These are phyloP conservation scores for Trypanosomatidae sp. DNA, from an alignment of 208 protist species.

Conservation along the genomic window DNA sequence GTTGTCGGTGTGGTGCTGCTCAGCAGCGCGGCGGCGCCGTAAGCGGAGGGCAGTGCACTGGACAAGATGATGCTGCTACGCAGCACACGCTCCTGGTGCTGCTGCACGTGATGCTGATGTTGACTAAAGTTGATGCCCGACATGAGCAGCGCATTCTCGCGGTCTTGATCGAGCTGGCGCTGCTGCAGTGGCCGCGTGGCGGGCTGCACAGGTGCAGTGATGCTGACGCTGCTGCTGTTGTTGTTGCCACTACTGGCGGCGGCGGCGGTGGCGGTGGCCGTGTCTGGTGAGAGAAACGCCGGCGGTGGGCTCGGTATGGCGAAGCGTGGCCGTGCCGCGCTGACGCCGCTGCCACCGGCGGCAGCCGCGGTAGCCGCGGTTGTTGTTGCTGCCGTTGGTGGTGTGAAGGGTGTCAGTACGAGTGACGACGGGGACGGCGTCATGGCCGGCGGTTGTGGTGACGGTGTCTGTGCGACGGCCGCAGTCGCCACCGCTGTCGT, in stretches of 20 bases:
- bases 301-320: neutral
- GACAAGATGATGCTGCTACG: too few species aligned
- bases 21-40: too few species aligned
- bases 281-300: neutral
- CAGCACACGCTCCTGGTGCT: conserved; percentile 13
- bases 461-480: too few species aligned
- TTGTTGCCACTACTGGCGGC: neutral
- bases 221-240: neutral
- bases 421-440: too few species aligned
- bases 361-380: too few species aligned
- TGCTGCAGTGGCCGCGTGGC: neutral
- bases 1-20: too few species aligned
- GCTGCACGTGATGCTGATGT: conserved; percentile 16
- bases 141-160: conserved; percentile 19
- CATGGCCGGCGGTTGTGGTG: too few species aligned
- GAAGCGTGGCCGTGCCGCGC: neutral
- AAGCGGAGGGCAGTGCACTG: too few species aligned
- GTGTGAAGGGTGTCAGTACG: too few species aligned
- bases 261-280: neutral
- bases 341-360: too few species aligned
- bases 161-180: conserved; percentile 11
- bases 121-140: conserved; percentile 15
- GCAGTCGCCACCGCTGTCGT: too few species aligned
- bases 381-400: too few species aligned
- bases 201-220: neutral